A percentile compares a stretch with the other conserved stretches of the same genome.
These are phyloP conservation scores for Microbotryum silenes-acaulis DNA, from an alignment of 1,284 basidiomycete genomes.

Conservation along the genomic window DNA sequence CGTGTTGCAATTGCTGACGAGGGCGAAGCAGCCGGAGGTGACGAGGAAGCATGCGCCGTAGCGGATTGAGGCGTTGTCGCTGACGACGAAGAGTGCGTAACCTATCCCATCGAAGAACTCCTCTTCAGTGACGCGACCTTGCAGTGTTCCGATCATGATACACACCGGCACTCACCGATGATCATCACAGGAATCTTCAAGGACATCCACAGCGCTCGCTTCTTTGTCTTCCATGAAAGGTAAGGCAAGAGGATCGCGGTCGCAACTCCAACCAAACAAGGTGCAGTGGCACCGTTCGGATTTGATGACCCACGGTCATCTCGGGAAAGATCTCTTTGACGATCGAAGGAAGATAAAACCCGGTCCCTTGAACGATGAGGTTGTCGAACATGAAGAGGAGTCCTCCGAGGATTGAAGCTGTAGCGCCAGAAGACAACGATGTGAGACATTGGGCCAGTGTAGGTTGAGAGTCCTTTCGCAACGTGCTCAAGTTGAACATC, in stretches of 20 bases:
- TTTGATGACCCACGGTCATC: constrained; percentile 38
- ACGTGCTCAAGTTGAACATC: constrained; percentile 16
- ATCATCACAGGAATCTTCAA: constrained; percentile 36
- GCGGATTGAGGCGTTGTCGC: no score
- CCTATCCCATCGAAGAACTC: no score
- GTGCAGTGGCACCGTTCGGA: constrained; percentile 41
- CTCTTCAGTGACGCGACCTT: no score
- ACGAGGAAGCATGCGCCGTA: no score
- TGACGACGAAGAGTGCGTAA: no score
- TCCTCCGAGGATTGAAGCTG: constrained; percentile 26
- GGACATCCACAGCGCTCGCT: constrained; percentile 36
- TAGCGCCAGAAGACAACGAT: no score
- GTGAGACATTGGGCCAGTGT: no score
- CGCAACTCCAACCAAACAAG: constrained; percentile 36
- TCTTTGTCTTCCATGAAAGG: constrained; percentile 37
- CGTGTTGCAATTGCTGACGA: constrained; percentile 11
- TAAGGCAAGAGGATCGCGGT: constrained; percentile 31
- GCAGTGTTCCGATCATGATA: no score
- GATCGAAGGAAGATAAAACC: constrained; percentile 39
- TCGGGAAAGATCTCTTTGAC: constrained; percentile 41
- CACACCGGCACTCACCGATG: background rate
- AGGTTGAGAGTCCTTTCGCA: no score
- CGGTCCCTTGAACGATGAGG: constrained; percentile 38
- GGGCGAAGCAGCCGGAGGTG: no score
- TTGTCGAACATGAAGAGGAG: constrained; percentile 43